Evolutionary conservation across 306 rosid species (phyloP), one percentile per base, ranked within the genome.

Genomic region (Mucuna pruriens): DNA sequence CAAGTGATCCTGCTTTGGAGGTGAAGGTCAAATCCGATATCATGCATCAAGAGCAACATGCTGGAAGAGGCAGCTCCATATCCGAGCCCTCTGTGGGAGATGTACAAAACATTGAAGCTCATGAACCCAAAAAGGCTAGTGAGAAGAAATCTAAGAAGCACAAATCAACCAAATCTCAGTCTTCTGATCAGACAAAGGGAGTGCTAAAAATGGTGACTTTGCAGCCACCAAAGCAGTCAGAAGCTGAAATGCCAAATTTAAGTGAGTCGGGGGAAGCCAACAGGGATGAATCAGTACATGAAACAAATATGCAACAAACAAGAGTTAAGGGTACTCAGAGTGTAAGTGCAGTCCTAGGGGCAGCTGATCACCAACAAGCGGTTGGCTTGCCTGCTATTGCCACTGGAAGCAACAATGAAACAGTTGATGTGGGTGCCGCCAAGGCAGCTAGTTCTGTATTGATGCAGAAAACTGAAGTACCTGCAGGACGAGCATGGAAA

Each of bases 81-180:
- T 83, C 40, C 20, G 89, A 86, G 70, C 67, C 77, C 67, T 10
- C 88, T 69, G 20, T 81, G 60, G 51, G 48, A 23, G 93, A 89
- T 46, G 57, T 68, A 8, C 82, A 63, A 85, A 88, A 76, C 55
- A 81, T 80, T 67, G 97, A 91, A 78, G 84, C 66, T 13, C 86
- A 64, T 42, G 98, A 92, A 46, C 94, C 83, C 2, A 93, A 85
- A 77, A 96, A 93, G 85, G 66, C 75, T 57, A 80, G 89, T 45
- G 98, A 96, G 86, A 96, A 94, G 86, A 96, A 94, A 86, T 83
- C 92, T n/a, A 96, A 89, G 80, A 94, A 90, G 88, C 99, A 92
- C 75, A 96, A 90, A 31, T 86, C 98, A 84, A 79, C 83, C 22
- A 95, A 92, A 86, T 69, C 84, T 25, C 90, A 88, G 44, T 60